phyloP scores from a whole-genome alignment of 345 rosid genomes.

The Brassica napus region Da-Ae NC_063439.1:6183501-6184000 shows the following conservation, averaged over 20 bases:
- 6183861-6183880: constrained; percentile 2
- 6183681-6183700: background rate
- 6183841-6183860: constrained; percentile 47
- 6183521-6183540: constrained; percentile 24
- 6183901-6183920: background rate
- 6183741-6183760: constrained; percentile 57
- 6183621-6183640: constrained; percentile 78
- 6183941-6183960: constrained; percentile 15
- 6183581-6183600: constrained; percentile 87
- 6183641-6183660: constrained; percentile 75
- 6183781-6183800: constrained; percentile 58
- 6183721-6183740: constrained; percentile 35
- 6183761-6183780: constrained; percentile 70
- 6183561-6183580: constrained; percentile 62
- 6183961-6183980: background rate
- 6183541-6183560: background rate
- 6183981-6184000: constrained; percentile 13
- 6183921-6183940: constrained; percentile 4
- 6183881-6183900: constrained; percentile 14
- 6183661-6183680: background rate
- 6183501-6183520: constrained; percentile 7
- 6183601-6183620: constrained; percentile 83
- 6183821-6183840: constrained; percentile 45
- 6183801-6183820: constrained; percentile 54
- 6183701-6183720: background rate